These are phyloP conservation scores for Microglena sp. DNA, from an alignment of 139 green algal genomes.

Conservation along the genomic window DNA sequence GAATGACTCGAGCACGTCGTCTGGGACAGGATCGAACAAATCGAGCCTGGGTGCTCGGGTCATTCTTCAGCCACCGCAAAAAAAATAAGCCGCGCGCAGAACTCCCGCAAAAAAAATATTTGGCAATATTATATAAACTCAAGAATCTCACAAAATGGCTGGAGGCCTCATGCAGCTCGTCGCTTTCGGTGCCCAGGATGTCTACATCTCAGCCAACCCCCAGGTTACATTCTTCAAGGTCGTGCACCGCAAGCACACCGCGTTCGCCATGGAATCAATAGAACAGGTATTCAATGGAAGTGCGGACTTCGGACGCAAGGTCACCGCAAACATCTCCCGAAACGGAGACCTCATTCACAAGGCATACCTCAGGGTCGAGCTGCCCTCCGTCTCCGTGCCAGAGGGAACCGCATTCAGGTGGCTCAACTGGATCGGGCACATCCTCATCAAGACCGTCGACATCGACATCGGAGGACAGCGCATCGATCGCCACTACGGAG, in stretches of 20 bases:
- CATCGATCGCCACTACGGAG: slow-evolving; percentile 19
- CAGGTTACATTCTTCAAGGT: slow-evolving; percentile 23
- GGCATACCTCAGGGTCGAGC: slow-evolving; percentile 9
- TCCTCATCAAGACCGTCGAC: slow-evolving; percentile 17
- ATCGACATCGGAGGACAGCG: slow-evolving; percentile 24
- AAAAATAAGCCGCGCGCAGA: no score
- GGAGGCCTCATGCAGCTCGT: slow-evolving; percentile 24
- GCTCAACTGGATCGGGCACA: slow-evolving; percentile 14
- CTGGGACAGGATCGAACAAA: no score
- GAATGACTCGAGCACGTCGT: no score
- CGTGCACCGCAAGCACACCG: slow-evolving; percentile 15
- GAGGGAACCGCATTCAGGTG: slow-evolving; percentile 1
- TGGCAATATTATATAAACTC: no score
- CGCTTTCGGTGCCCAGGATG: slow-evolving; percentile 15
- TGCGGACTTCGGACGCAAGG: slow-evolving; percentile 4
- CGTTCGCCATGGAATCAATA: slow-evolving; percentile 16
- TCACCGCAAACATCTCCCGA: slow-evolving; percentile 8
- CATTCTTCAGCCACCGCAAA: no score
- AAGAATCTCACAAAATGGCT: no score
- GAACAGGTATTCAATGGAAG: slow-evolving; percentile 16
- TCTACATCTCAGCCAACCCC: slow-evolving; percentile 17
- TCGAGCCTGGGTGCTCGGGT: no score
- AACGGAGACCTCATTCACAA: slow-evolving; percentile 13
- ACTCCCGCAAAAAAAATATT: no score
- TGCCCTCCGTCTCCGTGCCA: slow-evolving; percentile 8